A percentile compares a stretch with the other conserved stretches of the same genome.
Evolutionary conservation across 495 filamentous ascomycete species (phyloP).

Genomic region (Trichoderma virens): DNA sequence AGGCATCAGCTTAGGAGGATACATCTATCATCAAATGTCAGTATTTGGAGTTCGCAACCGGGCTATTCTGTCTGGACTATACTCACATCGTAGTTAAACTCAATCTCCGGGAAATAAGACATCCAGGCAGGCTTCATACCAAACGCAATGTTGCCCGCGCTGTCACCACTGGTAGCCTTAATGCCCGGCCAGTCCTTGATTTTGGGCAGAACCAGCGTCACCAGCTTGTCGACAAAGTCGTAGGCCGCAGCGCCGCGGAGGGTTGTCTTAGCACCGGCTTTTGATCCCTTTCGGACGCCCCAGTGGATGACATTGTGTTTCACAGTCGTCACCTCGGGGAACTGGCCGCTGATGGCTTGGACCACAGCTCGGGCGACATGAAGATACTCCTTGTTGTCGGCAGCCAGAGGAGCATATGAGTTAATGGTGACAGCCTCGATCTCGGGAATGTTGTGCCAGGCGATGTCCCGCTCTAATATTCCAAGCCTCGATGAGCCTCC

Average conservation of each 20-base stretch:
- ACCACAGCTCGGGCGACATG: slow-evolving; percentile 76
- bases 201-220: slow-evolving; percentile 82
- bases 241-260: slow-evolving; percentile 73
- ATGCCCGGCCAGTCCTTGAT: slow-evolving; percentile 94
- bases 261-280: slow-evolving; percentile 59
- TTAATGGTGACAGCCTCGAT: slow-evolving; percentile 75
- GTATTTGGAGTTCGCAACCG: background rate
- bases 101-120: slow-evolving; percentile 82
- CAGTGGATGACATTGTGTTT: slow-evolving; percentile 60
- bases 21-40: slow-evolving; percentile 17
- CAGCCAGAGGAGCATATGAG: slow-evolving; percentile 55
- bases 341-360: slow-evolving; percentile 78
- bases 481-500: slow-evolving; percentile 50
- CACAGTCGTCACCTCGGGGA: slow-evolving; percentile 59
- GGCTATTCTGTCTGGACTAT: background rate
- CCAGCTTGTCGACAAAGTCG: slow-evolving; percentile 75
- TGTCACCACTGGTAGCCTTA: slow-evolving; percentile 61
- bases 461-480: slow-evolving; percentile 67
- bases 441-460: slow-evolving; percentile 77
- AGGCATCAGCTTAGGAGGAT: slow-evolving; percentile 75
- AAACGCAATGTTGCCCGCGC: slow-evolving; percentile 77
- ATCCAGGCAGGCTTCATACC: slow-evolving; percentile 66
- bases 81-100: slow-evolving; percentile 84
- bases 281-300: slow-evolving; percentile 45
- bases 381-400: slow-evolving; percentile 57